Evolutionary conservation across 352 stramenopile species (phyloP).

Genomic region (Lagenidium giganteum): DNA sequence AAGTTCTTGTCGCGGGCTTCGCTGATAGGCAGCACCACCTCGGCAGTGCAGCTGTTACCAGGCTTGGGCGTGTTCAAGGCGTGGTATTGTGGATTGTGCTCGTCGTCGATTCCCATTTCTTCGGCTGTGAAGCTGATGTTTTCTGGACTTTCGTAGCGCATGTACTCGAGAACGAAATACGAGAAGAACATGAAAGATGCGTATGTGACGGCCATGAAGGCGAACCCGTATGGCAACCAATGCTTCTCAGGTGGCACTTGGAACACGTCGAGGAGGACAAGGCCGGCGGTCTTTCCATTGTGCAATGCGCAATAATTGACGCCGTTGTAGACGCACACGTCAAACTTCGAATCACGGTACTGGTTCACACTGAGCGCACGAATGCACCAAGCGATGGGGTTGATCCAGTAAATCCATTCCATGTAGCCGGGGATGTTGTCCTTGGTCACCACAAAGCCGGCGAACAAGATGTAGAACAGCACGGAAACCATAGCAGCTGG

Average conservation of each 20-base stretch:
- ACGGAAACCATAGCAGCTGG: constrained; percentile 13
- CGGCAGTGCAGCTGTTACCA: too few relatives aligned
- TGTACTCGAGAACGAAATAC: constrained; percentile 17
- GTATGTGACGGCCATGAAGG: constrained; percentile 8
- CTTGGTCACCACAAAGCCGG: constrained; percentile 48
- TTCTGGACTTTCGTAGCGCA: constrained; percentile 11
- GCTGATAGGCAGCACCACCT: not conserved
- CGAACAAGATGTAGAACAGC: constrained; percentile 22
- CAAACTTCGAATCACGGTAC: constrained; percentile 26
- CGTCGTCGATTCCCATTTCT: not conserved
- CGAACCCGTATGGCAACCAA: constrained; percentile 14
- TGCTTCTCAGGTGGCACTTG: constrained; percentile 15
- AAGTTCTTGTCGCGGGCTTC: too few relatives aligned
- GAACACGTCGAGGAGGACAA: constrained; percentile 29
- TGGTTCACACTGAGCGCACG: constrained; percentile 33
- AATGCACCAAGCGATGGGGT: constrained; percentile 41
- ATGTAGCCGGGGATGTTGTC: constrained; percentile 40
- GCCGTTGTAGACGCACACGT: constrained; percentile 24
- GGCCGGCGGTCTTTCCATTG: constrained; percentile 23
- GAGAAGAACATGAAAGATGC: constrained; percentile 7
- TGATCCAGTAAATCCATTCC: constrained; percentile 60
- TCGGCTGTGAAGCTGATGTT: not conserved
- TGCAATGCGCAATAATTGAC: constrained; percentile 30
- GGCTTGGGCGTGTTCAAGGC: too few relatives aligned
- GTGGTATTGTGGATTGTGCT: too few relatives aligned